Conservation (phyloP, 2,329 filamentous ascomycete species). For the Cercospora citrullina region DNA sequence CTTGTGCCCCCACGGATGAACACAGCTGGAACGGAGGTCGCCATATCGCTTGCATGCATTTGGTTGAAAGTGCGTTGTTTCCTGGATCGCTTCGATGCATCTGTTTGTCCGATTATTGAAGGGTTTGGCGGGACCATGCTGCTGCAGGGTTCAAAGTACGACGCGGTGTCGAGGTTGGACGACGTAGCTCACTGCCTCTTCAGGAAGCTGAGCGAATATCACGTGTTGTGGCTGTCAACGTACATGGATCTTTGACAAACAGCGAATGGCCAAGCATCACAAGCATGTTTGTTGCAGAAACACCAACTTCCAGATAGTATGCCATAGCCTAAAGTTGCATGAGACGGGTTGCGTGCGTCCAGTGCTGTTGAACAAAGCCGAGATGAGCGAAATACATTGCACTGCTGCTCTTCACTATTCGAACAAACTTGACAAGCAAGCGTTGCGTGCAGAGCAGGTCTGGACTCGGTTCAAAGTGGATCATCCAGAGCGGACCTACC, state of each 20-base stretch:
- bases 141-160: not conserved
- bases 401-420: not conserved
- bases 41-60: not conserved
- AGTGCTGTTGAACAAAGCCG: not conserved
- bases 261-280: not conserved
- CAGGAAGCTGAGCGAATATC: not conserved
- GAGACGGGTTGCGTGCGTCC: not conserved
- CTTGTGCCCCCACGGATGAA: slow-evolving; percentile 24
- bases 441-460: not conserved
- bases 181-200: not conserved
- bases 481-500: not conserved
- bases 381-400: not conserved
- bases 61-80: not conserved
- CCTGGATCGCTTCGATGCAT: not conserved
- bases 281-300: not conserved
- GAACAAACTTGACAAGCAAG: not conserved
- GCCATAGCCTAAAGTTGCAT: not conserved
- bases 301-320: not conserved
- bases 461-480: not conserved
- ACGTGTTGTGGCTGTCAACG: not conserved
- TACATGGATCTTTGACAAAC: not conserved
- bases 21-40: slow-evolving; percentile 15
- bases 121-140: not conserved
- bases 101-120: not conserved
- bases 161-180: not conserved